These are phyloP conservation scores for Nitzschia sp. DNA, from an alignment of 108 stramenopile genomes.

Conservation along the genomic window DNA sequence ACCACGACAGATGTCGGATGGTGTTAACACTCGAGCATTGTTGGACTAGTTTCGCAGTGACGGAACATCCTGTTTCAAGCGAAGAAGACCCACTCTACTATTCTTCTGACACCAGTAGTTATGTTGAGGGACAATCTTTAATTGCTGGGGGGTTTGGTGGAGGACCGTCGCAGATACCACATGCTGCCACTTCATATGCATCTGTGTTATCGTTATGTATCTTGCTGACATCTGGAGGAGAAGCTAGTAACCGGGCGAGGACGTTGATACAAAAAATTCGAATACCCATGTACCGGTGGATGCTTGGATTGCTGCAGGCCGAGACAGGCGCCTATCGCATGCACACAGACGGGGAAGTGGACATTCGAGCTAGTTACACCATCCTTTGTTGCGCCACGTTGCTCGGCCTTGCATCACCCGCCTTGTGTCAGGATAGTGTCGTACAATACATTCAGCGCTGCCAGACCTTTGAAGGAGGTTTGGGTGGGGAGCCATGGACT, in stretches of 20 bases:
- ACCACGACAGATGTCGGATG: constrained; percentile 50
- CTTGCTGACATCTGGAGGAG: constrained; percentile 35
- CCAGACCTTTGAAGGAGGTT: constrained; percentile 98
- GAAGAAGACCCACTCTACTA: constrained; percentile 22
- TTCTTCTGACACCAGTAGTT: background rate
- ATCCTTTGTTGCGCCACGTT: constrained; percentile 75
- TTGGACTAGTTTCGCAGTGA: constrained; percentile 30
- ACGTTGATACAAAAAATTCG: constrained; percentile 41
- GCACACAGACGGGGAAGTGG: constrained; percentile 89
- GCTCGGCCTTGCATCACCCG: constrained; percentile 58
- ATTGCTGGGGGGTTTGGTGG: constrained; percentile 94
- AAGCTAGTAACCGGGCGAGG: constrained; percentile 24
- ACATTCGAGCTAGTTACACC: constrained; percentile 73
- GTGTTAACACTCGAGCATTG: constrained; percentile 63
- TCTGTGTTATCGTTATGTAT: constrained; percentile 75
- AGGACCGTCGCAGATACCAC: constrained; percentile 90
- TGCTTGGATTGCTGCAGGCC: constrained; percentile 46
- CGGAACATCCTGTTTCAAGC: background rate
- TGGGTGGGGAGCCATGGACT: constrained; percentile 90
- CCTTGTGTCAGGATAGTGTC: constrained; percentile 41
- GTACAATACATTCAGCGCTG: constrained; percentile 65
- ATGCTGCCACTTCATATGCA: constrained; percentile 97
- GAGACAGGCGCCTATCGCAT: constrained; percentile 76
- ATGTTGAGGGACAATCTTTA: constrained; percentile 5
- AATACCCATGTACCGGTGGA: constrained; percentile 67